A percentile compares a stretch with the other conserved stretches of the same genome.
These are phyloP conservation scores for Arthrobotrys musiformis DNA, from an alignment of 2,329 filamentous ascomycete genomes.

Conservation along the genomic window DNA sequence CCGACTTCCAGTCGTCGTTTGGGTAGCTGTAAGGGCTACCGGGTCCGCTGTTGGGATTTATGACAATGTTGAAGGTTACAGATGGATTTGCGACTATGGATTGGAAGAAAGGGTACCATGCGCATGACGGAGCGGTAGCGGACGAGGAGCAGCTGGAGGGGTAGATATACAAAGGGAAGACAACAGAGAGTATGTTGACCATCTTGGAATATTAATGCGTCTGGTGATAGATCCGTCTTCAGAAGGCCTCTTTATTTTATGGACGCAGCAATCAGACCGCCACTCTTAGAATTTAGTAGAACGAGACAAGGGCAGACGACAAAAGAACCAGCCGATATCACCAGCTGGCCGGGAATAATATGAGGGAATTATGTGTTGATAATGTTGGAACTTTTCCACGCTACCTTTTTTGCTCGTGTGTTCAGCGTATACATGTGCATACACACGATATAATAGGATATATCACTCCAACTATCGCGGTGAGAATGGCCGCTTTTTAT, in stretches of 20 bases:
- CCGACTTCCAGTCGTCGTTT: constrained; percentile 31
- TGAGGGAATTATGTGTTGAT: constrained; percentile 30
- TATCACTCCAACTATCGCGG: background rate
- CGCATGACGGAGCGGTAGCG: constrained; percentile 2
- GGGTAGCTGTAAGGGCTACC: constrained; percentile 5
- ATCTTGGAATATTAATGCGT: background rate
- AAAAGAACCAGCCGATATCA: background rate
- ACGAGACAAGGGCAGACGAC: background rate
- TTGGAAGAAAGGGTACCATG: constrained; percentile 42
- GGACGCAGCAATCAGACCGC: too few species aligned
- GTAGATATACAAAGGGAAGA: constrained; percentile 41
- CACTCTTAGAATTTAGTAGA: too few species aligned
- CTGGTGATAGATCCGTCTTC: too few species aligned
- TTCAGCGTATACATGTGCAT: too few species aligned
- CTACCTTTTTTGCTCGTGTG: background rate
- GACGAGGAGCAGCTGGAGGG: constrained; percentile 6
- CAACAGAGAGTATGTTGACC: constrained; percentile 34
- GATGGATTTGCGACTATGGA: constrained; percentile 18
- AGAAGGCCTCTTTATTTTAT: too few species aligned
- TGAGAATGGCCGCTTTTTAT: background rate
- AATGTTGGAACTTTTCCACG: constrained; percentile 3
- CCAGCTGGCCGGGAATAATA: background rate
- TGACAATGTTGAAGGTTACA: constrained; percentile 28
- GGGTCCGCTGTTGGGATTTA: constrained; percentile 33
- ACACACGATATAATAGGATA: too few species aligned